phyloP scores from a whole-genome alignment of 176 grass and related monocot species.

The Oryza meyeriana region DNA sequence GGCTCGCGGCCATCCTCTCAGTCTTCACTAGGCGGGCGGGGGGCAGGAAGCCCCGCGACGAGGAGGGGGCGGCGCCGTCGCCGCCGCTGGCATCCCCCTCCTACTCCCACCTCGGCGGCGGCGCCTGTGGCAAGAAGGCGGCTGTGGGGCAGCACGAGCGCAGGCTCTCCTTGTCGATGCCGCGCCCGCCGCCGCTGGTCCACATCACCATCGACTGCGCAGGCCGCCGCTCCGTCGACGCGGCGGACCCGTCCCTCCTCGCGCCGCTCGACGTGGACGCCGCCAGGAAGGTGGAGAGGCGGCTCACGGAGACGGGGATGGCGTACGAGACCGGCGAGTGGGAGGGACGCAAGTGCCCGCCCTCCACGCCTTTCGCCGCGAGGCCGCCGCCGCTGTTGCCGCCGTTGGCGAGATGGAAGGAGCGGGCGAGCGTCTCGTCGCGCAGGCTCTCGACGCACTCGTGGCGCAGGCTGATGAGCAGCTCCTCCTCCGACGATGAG shows the following conservation, averaged over 20 bases:
- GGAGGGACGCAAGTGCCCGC: conserved; percentile 70
- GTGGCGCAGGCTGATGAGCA: conserved; percentile 37
- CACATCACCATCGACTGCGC: conserved; percentile 64
- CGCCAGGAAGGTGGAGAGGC: conserved; percentile 37
- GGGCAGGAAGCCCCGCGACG: conserved; percentile 30
- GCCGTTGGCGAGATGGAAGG: conserved; percentile 28
- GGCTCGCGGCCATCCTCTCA: conserved; percentile 62
- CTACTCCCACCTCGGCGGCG: conserved; percentile 12
- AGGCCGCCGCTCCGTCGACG: conserved; percentile 63
- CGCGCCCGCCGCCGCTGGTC: conserved; percentile 39
- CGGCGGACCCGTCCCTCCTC: conserved; percentile 35
- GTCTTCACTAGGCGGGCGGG: conserved; percentile 50
- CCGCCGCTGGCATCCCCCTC: conserved; percentile 36
- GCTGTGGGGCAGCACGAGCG: conserved; percentile 23
- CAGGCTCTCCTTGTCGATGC: conserved; percentile 41
- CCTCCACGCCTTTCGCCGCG: conserved; percentile 45
- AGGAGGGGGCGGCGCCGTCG: not conserved
- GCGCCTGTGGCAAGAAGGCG: not conserved
- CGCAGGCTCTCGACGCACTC: conserved; percentile 32
- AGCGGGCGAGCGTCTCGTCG: not conserved
- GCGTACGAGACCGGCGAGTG: conserved; percentile 30
- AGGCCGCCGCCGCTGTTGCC: not conserved
- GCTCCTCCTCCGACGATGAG: conserved; percentile 49
- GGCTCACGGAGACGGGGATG: conserved; percentile 8
- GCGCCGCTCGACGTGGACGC: conserved; percentile 20